Base-by-base conservation (phyloP, 768 basidiomycete genomes). In the Lactarius hengduanensis region DNA sequence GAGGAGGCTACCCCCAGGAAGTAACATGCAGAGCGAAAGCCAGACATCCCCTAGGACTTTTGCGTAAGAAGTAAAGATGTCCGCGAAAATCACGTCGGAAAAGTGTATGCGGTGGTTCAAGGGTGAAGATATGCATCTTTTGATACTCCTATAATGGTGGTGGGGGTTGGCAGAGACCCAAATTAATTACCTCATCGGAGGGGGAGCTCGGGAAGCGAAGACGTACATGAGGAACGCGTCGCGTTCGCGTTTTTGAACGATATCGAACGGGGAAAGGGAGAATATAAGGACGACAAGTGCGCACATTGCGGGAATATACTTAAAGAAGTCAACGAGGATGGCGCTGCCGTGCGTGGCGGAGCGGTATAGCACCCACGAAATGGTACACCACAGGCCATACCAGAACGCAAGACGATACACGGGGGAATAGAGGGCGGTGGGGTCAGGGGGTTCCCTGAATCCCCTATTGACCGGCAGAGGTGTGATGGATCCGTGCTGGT, bases 11-110 rank as follows among this genome's bases (percentile, higher is more conserved):
- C 91, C 89, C 43, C 92, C 90, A 13, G 89, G 88, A 69, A 92
- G 82, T n/a, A 98, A 81, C 88, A 96, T 95, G 74, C 84, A 87
- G 20, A 89, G 71, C 5, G 92, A 94, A 54, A 98, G 79, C 93
- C 93, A 98, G 50, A 95, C 78, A 73, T 98, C 97, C 15, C 96
- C 96, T 22, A 98, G 80, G 47, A 99, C 94, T 79, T 97, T 98
- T 41, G 97, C 96, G 73, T 92, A 96, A 2, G 96, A 98, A 2
- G 97, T 99, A 73, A 96, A 84, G 67, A 98, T 86, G 81, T 98
- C 97, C 66, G 96, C 96, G 65, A 96, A 86, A 54, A 98, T 85
- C 28, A 99, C 86, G 75, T 99, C 97, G 34, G 88, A 87, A 77
- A 99, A 99, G 75, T 88, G 86, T 47, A 94, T 81, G 5, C 89